phyloP scores from a whole-genome alignment of 176 grass and related monocot genomes.

The Raddia guianensis region DNA sequence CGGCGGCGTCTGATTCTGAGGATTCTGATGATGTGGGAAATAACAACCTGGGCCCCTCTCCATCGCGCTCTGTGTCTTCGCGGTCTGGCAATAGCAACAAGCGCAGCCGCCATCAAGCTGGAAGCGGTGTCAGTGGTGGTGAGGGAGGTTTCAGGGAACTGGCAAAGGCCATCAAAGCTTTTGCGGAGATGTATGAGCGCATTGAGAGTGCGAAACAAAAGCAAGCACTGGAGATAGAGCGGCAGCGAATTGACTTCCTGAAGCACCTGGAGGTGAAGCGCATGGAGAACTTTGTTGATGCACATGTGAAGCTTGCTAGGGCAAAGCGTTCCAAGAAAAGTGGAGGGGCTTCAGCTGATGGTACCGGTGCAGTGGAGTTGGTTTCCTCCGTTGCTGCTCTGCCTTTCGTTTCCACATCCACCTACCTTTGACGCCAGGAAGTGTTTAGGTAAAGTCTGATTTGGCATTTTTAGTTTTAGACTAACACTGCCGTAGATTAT shows the following conservation, averaged over 20 bases:
- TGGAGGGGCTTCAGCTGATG: slow-evolving; percentile 36
- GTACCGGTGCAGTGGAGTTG: slow-evolving; percentile 50
- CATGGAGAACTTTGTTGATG: slow-evolving; percentile 88
- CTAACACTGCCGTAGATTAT: background rate
- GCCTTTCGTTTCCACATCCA: slow-evolving; percentile 65
- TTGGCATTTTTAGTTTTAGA: background rate
- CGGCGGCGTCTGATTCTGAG: slow-evolving; percentile 32
- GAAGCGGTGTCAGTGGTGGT: slow-evolving; percentile 4
- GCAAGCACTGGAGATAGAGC: slow-evolving; percentile 80
- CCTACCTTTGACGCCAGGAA: slow-evolving; percentile 49
- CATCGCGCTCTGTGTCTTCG: slow-evolving; percentile 52
- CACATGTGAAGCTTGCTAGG: slow-evolving; percentile 79
- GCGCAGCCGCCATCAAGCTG: slow-evolving; percentile 27
- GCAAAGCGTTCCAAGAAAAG: slow-evolving; percentile 64
- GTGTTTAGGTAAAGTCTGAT: slow-evolving; percentile 45
- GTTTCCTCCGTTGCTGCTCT: slow-evolving; percentile 54
- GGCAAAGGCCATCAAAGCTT: slow-evolving; percentile 73
- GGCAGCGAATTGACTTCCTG: slow-evolving; percentile 71
- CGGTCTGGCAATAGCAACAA: slow-evolving; percentile 44
- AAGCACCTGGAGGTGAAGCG: slow-evolving; percentile 85
- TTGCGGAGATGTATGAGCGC: slow-evolving; percentile 89
- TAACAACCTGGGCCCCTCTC: slow-evolving; percentile 36
- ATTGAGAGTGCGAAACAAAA: slow-evolving; percentile 80
- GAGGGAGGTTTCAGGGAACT: slow-evolving; percentile 65
- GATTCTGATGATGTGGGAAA: slow-evolving; percentile 47